Base-by-base conservation (phyloP, 495 filamentous ascomycete genomes). In the Annulohypoxylon moriforme region DNA sequence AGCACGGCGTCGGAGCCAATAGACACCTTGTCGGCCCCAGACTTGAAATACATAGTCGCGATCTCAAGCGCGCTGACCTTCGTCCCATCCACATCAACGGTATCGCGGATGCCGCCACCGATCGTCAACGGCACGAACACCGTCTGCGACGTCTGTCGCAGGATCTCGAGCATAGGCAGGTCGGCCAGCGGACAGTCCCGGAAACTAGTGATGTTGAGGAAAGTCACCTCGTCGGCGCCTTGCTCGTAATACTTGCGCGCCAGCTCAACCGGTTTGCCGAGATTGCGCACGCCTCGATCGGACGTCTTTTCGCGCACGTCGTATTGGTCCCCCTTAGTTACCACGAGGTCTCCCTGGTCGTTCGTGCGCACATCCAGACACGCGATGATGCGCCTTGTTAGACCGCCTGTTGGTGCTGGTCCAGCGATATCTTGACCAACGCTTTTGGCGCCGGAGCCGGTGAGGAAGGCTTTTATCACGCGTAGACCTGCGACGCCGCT, bases 281-380 rank as follows among this genome's bases (percentile, higher is more conserved):
- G 82, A 76, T 98, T 99, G 60, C 96, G 87, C 33, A 99, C 96
- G 59, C 89, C 85, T 20, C 94, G 89, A 55, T 86, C 88, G n/a
- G 82, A 80, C 8, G 84, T 83, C 80, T 97, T 97, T 76, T 98
- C 96, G n/a, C 96, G 91, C n/a, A 99, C 96, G 75, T 99, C 96
- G 81, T 99, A 99, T 75, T 98, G 96, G 77, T 99, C 96, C 8
- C 96, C 96, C 81, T 99, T 99, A 4, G 96, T 99, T 14, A 99
- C 96, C 0, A 99, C 96, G 16, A 99, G 81, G 79, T 98, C 96
- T 4, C 96, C 96, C 52, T 91, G 84, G 78, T 99, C 96, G 77
- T 99, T 98, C n/a, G 96, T 88, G 8, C 96, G 91, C 29, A 99
- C 96, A 77, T 99, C 96, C 14, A 99, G 88, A 75, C 96, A 99